Conservation (phyloP, 805 yeast species). For the Ogataea parapolymorpha region DNA sequence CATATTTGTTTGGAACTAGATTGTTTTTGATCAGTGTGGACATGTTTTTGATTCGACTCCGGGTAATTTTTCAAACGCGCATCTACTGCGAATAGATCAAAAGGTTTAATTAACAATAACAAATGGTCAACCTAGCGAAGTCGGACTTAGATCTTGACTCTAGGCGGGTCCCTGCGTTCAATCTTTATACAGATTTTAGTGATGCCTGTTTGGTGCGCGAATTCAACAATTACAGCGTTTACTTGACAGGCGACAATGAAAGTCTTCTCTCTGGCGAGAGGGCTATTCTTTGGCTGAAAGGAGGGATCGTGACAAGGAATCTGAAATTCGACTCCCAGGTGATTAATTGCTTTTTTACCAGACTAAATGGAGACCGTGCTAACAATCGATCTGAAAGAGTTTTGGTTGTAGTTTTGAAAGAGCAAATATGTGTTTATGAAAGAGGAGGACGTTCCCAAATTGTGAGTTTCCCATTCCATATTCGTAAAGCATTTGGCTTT, state of each 20-base stretch:
- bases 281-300: conserved; percentile 47
- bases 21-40: neutral
- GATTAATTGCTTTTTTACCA: conserved; percentile 58
- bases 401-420: conserved; percentile 58
- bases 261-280: conserved; percentile 27
- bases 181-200: conserved; percentile 20
- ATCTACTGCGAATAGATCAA: neutral
- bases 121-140: conserved; percentile 11
- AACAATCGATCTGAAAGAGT: conserved; percentile 28
- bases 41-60: conserved; percentile 2
- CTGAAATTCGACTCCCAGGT: conserved; percentile 50
- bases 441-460: conserved; percentile 55
- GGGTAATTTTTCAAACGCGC: conserved; percentile 11
- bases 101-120: neutral
- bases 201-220: conserved; percentile 13
- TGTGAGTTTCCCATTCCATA: conserved; percentile 66
- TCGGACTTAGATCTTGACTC: conserved; percentile 17
- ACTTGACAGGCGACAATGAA: conserved; percentile 22
- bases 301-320: conserved; percentile 46
- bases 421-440: conserved; percentile 61
- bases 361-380: conserved; percentile 36
- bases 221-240: conserved; percentile 15
- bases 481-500: conserved; percentile 59
- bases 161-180: conserved; percentile 17
- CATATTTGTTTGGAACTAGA: conserved; percentile 22